phyloP scores from a whole-genome alignment of 2,329 filamentous ascomycete species.

The Hymenoscyphus albidus region DNA sequence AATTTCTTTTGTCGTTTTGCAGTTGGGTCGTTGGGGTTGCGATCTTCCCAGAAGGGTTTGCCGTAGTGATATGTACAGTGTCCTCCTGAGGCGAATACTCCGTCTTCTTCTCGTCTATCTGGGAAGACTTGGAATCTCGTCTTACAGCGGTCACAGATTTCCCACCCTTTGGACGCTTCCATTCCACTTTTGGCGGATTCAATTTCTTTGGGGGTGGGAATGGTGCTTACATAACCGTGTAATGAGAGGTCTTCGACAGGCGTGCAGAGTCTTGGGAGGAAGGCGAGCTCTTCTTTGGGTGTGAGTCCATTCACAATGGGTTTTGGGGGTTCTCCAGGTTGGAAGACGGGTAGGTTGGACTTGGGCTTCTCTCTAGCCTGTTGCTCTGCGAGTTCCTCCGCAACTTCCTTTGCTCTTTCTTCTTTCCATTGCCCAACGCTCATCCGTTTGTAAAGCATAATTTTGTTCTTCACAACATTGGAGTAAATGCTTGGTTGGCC shows the following conservation, averaged over 20 bases:
- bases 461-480: slow-evolving; percentile 78
- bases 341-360: slow-evolving; percentile 28
- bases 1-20: slow-evolving; percentile 60
- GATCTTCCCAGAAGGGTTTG: slow-evolving; percentile 55
- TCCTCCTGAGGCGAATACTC: slow-evolving; percentile 71
- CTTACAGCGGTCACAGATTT: slow-evolving; percentile 82
- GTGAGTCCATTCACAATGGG: slow-evolving; percentile 67
- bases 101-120: slow-evolving; percentile 73
- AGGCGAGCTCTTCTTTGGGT: slow-evolving; percentile 60
- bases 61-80: slow-evolving; percentile 79
- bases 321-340: slow-evolving; percentile 42
- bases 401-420: slow-evolving; percentile 49
- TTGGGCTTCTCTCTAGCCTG: slow-evolving; percentile 35
- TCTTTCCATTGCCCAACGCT: slow-evolving; percentile 65
- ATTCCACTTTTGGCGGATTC: slow-evolving; percentile 62
- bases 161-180: slow-evolving; percentile 68
- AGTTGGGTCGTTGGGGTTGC: slow-evolving; percentile 50
- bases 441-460: slow-evolving; percentile 76
- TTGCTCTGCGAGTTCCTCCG: slow-evolving; percentile 17
- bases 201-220: slow-evolving; percentile 65
- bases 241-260: slow-evolving; percentile 59
- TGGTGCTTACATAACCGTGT: slow-evolving; percentile 69
- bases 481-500: slow-evolving; percentile 69
- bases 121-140: slow-evolving; percentile 90
- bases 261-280: slow-evolving; percentile 61